Percentiles rank a stretch among this genome's conserved stretches.
Evolutionary conservation across 352 stramenopile species (phyloP).

Genomic region (Globisporangium paroecandrum): DNA sequence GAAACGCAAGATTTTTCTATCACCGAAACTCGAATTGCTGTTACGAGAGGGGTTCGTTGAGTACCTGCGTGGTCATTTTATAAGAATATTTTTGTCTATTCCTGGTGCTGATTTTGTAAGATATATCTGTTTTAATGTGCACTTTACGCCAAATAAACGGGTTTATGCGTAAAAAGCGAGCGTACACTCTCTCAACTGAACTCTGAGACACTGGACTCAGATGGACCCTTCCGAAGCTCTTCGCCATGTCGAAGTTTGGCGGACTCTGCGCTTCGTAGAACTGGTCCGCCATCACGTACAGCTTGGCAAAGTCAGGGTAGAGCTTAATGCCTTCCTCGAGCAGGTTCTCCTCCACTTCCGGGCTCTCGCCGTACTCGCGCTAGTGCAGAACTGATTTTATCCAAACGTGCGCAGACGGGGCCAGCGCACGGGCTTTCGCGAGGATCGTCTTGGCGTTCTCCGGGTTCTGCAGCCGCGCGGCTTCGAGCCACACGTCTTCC

Average conservation of each 20-base stretch:
- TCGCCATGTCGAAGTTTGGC: slow-evolving; percentile 66
- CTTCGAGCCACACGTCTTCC: slow-evolving; percentile 99
- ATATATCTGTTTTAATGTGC: too few species aligned
- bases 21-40: not conserved
- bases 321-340: slow-evolving; percentile 88
- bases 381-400: slow-evolving; percentile 99
- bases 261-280: slow-evolving; percentile 71
- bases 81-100: not conserved
- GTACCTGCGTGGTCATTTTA: not conserved
- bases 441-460: slow-evolving; percentile 96
- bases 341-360: slow-evolving; percentile 74
- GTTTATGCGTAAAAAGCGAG: not conserved
- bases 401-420: slow-evolving; percentile 92
- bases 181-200: not conserved
- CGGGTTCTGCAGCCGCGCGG: slow-evolving; percentile 91
- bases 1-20: slow-evolving; percentile 2
- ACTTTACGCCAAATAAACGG: not conserved
- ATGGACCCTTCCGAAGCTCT: slow-evolving; percentile 18
- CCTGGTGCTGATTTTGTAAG: too few species aligned
- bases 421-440: slow-evolving; percentile 67
- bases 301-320: slow-evolving; percentile 92
- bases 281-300: slow-evolving; percentile 99
- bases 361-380: slow-evolving; percentile 73
- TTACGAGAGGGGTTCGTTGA: not conserved
- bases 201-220: not conserved